Evolutionary conservation across 176 grass and related monocot genomes (phyloP).

Genomic region (Aegilops tauschii): DNA sequence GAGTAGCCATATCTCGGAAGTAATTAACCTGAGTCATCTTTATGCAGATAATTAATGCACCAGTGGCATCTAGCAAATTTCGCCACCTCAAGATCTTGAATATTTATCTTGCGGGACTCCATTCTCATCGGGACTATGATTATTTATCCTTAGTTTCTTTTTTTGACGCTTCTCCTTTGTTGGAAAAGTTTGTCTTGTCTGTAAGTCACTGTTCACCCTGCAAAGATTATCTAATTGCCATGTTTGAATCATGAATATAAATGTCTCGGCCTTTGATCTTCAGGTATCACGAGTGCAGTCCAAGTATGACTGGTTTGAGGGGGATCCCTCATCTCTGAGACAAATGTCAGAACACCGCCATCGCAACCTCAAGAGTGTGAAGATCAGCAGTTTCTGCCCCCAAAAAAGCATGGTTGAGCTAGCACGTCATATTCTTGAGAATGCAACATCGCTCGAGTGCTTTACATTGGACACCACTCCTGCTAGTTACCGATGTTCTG

Average conservation of each 20-base stretch:
- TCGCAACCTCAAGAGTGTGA: not conserved
- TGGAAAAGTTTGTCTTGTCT: not conserved
- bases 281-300: not conserved
- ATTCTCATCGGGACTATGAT: not conserved
- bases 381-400: not conserved
- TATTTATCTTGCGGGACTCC: not conserved
- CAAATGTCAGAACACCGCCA: not conserved
- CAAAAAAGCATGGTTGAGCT: slow-evolving; percentile 17
- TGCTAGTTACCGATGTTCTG: not conserved
- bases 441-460: not conserved
- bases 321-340: not conserved
- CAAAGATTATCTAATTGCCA: not conserved
- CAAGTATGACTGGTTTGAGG: not conserved
- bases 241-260: not conserved
- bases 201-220: not conserved
- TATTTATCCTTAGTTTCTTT: slow-evolving; percentile 18
- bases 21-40: not conserved
- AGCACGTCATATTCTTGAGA: not conserved
- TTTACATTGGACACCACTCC: not conserved
- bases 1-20: not conserved
- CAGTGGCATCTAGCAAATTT: not conserved
- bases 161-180: slow-evolving; percentile 4
- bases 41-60: not conserved
- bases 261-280: not conserved
- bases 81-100: not conserved